phyloP scores from a whole-genome alignment of 148 eudicot species.

The Rhododendron ferrugineum region DNA sequence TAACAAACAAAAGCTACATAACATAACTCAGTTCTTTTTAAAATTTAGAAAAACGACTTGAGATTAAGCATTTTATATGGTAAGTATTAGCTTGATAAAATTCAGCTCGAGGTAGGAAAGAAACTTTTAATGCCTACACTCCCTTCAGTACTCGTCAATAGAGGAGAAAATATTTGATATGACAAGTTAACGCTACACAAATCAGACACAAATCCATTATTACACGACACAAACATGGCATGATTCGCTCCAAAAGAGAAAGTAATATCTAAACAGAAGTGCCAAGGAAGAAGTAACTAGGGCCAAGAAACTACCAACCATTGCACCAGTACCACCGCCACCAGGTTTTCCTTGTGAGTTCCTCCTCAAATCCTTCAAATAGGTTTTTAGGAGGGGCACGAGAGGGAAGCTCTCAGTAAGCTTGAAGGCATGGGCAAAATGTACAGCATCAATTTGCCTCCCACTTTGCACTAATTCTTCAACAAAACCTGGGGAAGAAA shows the following conservation, averaged over 20 bases:
- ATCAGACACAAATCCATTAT: background rate
- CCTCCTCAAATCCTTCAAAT: constrained; percentile 51
- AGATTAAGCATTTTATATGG: background rate
- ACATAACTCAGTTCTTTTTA: background rate
- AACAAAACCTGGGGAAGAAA: constrained; percentile 37
- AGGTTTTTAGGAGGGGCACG: constrained; percentile 44
- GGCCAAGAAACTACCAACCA: constrained; percentile 35
- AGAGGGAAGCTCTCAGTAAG: constrained; percentile 42
- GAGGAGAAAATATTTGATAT: background rate
- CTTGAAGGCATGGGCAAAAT: constrained; percentile 46
- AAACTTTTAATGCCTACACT: background rate
- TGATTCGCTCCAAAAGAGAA: background rate
- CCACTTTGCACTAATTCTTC: constrained; percentile 38
- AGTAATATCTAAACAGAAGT: background rate
- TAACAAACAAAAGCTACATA: background rate
- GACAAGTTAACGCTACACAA: background rate
- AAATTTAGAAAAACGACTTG: background rate
- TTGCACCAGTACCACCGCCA: constrained; percentile 26
- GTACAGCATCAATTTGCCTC: constrained; percentile 51
- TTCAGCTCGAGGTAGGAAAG: background rate
- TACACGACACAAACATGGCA: background rate
- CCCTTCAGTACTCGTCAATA: background rate
- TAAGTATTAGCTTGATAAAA: background rate
- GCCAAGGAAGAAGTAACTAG: background rate
- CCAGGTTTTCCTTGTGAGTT: constrained; percentile 49